Percentiles rank a stretch among this genome's conserved stretches.
Conservation (phyloP, 805 yeast genomes). For the Yamadazyma tumulicola region DNA sequence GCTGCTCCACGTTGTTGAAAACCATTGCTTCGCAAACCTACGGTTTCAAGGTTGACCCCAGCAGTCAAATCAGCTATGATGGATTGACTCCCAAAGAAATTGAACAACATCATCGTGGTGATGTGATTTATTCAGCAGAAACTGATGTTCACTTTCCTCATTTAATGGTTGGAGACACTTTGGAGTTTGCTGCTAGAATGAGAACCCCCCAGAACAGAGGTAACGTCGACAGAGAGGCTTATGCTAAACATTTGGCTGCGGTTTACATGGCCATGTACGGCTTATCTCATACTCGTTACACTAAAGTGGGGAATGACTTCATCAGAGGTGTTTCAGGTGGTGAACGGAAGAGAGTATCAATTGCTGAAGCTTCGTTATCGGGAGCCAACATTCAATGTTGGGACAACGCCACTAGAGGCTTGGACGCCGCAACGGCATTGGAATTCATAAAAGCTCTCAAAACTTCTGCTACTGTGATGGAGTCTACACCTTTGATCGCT, state of each 20-base stretch:
- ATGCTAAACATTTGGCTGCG: slow-evolving; percentile 38
- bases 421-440: slow-evolving; percentile 79
- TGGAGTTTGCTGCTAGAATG: slow-evolving; percentile 51
- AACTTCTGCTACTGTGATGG: slow-evolving; percentile 55
- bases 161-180: slow-evolving; percentile 51
- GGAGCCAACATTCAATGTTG: slow-evolving; percentile 53
- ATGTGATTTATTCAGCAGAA: slow-evolving; percentile 45
- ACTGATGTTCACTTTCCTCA: slow-evolving; percentile 55
- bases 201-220: slow-evolving; percentile 39
- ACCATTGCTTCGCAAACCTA: slow-evolving; percentile 34
- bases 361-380: slow-evolving; percentile 69
- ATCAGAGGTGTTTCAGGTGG: slow-evolving; percentile 80
- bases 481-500: slow-evolving; percentile 56
- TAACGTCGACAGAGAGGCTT: slow-evolving; percentile 27
- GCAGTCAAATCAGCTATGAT: slow-evolving; percentile 30
- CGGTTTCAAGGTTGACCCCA: slow-evolving; percentile 30
- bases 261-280: slow-evolving; percentile 45
- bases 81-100: slow-evolving; percentile 29
- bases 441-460: slow-evolving; percentile 68
- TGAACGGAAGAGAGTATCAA: slow-evolving; percentile 79
- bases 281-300: slow-evolving; percentile 49
- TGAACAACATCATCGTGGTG: slow-evolving; percentile 29
- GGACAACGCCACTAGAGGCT: slow-evolving; percentile 82
- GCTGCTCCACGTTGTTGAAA: slow-evolving; percentile 37
- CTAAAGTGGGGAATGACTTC: slow-evolving; percentile 60